phyloP scores from a whole-genome alignment of 2,329 filamentous ascomycete species.

The Arthrinium phaeospermum region DNA sequence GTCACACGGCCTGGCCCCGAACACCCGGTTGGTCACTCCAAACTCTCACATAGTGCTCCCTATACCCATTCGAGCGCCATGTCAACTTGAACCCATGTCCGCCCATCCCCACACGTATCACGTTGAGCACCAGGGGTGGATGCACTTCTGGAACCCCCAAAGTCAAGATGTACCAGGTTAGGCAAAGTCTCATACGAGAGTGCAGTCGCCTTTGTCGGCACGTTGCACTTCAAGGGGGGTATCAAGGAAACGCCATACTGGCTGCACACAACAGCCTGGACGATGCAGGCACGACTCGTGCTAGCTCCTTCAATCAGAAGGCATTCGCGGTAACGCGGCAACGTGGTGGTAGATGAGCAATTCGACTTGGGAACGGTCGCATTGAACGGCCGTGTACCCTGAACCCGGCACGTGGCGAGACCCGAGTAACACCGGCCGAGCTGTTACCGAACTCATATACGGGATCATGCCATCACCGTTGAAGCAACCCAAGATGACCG shows the following conservation, averaged over 20 bases:
- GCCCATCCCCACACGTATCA: not conserved
- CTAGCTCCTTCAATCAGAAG: conserved; percentile 3
- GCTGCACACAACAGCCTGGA: not conserved
- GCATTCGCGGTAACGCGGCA: not conserved
- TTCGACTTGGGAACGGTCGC: not conserved
- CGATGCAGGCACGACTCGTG: not conserved
- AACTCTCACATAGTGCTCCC: not conserved
- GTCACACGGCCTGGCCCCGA: not conserved
- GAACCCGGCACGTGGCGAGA: not conserved
- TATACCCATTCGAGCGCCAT: not conserved
- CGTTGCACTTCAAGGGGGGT: not conserved
- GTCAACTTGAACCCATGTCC: not conserved
- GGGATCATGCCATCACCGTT: not conserved
- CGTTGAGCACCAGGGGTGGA: not conserved
- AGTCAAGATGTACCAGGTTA: not conserved
- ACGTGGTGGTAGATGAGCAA: not conserved
- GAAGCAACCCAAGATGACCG: not conserved
- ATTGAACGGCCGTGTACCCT: not conserved
- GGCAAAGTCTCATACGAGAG: not conserved
- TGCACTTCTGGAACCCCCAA: not conserved
- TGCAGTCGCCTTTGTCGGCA: not conserved
- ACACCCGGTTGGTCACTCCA: not conserved
- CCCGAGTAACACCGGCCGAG: not conserved
- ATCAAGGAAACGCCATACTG: not conserved
- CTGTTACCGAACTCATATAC: not conserved